A percentile compares a stretch with the other conserved stretches of the same genome.
phyloP scores from a whole-genome alignment of 1,284 basidiomycete genomes.

The Trichosporon asahii region DNA sequence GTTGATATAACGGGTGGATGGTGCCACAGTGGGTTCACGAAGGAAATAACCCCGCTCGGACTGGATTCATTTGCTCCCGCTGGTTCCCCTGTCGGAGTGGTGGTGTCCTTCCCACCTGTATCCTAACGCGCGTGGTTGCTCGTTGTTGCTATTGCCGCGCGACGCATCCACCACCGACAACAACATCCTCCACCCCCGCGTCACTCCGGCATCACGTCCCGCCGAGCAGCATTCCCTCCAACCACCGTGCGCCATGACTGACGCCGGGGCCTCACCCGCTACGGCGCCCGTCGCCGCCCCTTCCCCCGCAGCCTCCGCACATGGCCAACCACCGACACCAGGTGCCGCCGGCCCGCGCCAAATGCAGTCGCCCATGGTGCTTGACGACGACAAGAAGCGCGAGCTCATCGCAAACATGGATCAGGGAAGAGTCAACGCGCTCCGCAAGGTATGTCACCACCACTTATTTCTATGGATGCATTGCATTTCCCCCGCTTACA shows the following conservation, averaged over 20 bases:
- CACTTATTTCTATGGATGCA: conserved; percentile 8
- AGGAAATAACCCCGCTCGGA: neutral
- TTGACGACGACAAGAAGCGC: conserved; percentile 43
- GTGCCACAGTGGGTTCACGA: neutral
- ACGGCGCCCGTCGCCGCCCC: conserved; percentile 16
- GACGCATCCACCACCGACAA: conserved; percentile 9
- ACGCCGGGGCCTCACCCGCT: conserved; percentile 23
- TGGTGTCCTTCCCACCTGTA: conserved; percentile 3
- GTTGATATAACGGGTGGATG: neutral
- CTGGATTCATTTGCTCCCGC: neutral
- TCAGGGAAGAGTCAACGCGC: conserved; percentile 24
- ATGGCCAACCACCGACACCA: conserved; percentile 15
- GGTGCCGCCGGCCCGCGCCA: conserved; percentile 7
- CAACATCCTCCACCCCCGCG: conserved; percentile 1
- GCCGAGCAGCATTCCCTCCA: conserved; percentile 3
- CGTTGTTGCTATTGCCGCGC: conserved; percentile 10
- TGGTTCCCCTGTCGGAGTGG: neutral
- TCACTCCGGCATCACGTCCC: neutral
- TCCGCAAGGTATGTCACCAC: conserved; percentile 36
- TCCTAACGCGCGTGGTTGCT: conserved; percentile 10
- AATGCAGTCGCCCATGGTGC: conserved; percentile 13
- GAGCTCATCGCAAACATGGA: conserved; percentile 44
- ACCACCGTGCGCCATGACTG: conserved; percentile 18
- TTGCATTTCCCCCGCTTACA: conserved; percentile 13
- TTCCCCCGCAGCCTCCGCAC: conserved; percentile 12